Percentiles rank a stretch among this genome's conserved stretches.
Conservation (phyloP, 768 basidiomycete species). For the Boletus barrowsii region DNA sequence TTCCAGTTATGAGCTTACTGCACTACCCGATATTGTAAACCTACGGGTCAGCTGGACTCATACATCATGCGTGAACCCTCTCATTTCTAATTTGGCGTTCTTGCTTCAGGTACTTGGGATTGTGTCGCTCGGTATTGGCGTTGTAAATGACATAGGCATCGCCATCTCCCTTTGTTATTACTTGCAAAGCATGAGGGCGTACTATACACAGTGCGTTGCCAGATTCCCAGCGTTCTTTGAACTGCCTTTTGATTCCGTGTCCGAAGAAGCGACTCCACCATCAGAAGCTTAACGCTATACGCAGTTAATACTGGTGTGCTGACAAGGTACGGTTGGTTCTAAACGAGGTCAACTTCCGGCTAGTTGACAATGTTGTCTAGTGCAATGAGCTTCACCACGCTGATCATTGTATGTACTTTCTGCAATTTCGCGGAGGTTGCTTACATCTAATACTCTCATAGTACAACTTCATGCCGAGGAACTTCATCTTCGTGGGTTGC, state of each 20-base stretch:
- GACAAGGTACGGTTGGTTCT: constrained; percentile 45
- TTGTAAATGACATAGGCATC: constrained; percentile 49
- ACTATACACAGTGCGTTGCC: constrained; percentile 39
- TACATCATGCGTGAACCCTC: not conserved
- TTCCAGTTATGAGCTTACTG: constrained; percentile 40
- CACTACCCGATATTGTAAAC: constrained; percentile 39
- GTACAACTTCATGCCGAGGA: constrained; percentile 54
- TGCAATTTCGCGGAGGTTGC: not conserved
- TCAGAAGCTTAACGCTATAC: constrained; percentile 54
- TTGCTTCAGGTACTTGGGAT: constrained; percentile 42
- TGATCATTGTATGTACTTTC: constrained; percentile 48
- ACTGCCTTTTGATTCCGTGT: not conserved
- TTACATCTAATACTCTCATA: constrained; percentile 21
- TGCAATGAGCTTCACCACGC: constrained; percentile 41
- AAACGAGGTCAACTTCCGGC: not conserved
- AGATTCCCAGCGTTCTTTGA: not conserved
- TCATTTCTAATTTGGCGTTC: not conserved
- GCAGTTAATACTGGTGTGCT: constrained; percentile 61
- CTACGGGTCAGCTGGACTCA: constrained; percentile 41
- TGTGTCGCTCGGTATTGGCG: constrained; percentile 47
- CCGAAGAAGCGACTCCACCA: constrained; percentile 51
- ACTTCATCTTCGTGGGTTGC: constrained; percentile 56
- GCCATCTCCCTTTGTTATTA: constrained; percentile 53
- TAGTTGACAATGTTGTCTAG: constrained; percentile 11
- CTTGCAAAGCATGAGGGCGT: constrained; percentile 51